Conservation (phyloP, 179 eudicot species). For the Beta corolliflora region DNA sequence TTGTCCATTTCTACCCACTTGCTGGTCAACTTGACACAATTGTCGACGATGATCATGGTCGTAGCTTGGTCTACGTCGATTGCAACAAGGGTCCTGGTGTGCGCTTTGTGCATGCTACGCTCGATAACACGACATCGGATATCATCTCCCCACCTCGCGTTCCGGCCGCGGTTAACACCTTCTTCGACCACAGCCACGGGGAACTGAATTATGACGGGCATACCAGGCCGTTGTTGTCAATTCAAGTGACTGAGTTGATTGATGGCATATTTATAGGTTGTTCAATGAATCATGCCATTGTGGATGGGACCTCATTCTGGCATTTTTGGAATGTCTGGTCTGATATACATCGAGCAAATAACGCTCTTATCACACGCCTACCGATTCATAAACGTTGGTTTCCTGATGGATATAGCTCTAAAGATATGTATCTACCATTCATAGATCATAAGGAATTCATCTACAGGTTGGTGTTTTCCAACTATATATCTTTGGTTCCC, state of each 20-base stretch:
- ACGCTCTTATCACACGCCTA: no score
- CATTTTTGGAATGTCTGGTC: slow-evolving; percentile 45
- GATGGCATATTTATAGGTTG: slow-evolving; percentile 29
- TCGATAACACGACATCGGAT: not conserved
- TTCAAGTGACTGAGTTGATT: slow-evolving; percentile 22
- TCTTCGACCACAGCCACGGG: slow-evolving; percentile 38
- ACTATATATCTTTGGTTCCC: no score
- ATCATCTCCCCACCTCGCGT: not conserved
- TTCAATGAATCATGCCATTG: slow-evolving; percentile 36
- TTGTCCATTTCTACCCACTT: not conserved
- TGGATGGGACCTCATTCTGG: slow-evolving; percentile 54
- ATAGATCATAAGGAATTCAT: not conserved
- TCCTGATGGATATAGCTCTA: not conserved
- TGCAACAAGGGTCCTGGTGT: slow-evolving; percentile 24
- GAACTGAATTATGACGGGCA: slow-evolving; percentile 53
- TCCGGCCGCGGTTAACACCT: slow-evolving; percentile 24
- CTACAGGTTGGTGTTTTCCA: not conserved
- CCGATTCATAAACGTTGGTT: not conserved
- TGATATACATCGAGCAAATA: slow-evolving; percentile 21
- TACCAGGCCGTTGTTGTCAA: slow-evolving; percentile 29
- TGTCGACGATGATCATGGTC: not conserved
- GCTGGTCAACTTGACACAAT: not conserved
- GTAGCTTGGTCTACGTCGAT: slow-evolving; percentile 18
- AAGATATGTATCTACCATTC: not conserved
- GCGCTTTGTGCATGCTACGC: slow-evolving; percentile 18